Conservation (phyloP, 2,329 filamentous ascomycete genomes). For the Colletotrichum eremochloae region DNA sequence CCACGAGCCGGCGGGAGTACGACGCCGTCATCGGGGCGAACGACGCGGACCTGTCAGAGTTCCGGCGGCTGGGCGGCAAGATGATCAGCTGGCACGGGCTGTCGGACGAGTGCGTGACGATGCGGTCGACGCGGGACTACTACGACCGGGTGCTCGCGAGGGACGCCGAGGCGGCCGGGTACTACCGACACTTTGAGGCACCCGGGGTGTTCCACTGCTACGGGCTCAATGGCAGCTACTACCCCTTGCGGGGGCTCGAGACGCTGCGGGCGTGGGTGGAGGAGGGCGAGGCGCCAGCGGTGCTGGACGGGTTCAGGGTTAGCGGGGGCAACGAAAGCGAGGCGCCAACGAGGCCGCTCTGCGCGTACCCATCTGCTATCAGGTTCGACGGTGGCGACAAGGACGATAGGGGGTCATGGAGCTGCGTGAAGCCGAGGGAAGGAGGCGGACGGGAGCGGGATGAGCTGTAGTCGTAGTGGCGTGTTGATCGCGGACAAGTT, state of each 20-base stretch:
- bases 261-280: constrained; percentile 39
- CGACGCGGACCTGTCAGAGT: constrained; percentile 49
- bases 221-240: constrained; percentile 34
- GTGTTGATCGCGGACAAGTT: background rate
- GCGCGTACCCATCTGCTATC: constrained; percentile 28
- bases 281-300: constrained; percentile 18
- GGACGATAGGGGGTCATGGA: constrained; percentile 23
- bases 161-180: constrained; percentile 49
- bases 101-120: constrained; percentile 55
- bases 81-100: constrained; percentile 59
- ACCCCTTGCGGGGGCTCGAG: constrained; percentile 37
- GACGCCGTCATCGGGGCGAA: constrained; percentile 47
- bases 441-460: constrained; percentile 6
- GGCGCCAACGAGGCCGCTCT: constrained; percentile 35
- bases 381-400: constrained; percentile 32
- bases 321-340: constrained; percentile 37
- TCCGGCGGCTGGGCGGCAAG: constrained; percentile 54
- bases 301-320: constrained; percentile 33
- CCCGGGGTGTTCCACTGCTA: constrained; percentile 66
- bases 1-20: constrained; percentile 38
- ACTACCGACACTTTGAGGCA: constrained; percentile 65
- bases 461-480: background rate
- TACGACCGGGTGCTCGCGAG: constrained; percentile 38
- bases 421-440: constrained; percentile 19
- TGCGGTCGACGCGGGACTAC: constrained; percentile 52